Evolutionary conservation across 208 protist genomes (phyloP).

Genomic region (Sergeia podlipaevii): DNA sequence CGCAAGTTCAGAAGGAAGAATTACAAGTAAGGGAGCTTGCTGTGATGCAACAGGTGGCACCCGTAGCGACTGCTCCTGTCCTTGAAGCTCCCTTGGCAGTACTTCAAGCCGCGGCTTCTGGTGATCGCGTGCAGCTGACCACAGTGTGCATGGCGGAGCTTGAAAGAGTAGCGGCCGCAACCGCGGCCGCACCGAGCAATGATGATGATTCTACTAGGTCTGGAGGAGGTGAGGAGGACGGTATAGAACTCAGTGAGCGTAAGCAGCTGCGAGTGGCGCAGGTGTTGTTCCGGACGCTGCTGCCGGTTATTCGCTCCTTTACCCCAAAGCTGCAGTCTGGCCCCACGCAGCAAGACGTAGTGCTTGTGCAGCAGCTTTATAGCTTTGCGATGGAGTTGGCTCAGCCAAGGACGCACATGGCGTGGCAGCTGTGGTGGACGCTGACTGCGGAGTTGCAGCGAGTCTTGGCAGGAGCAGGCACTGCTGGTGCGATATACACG

Average conservation of each 20-base stretch:
- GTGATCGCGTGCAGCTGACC: too few relatives aligned
- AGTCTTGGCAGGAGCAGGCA: conserved; percentile 29
- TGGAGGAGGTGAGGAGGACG: too few relatives aligned
- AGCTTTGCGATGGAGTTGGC: conserved; percentile 31
- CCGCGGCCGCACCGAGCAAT: too few relatives aligned
- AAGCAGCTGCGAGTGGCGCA: conserved; percentile 27
- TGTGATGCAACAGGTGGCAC: too few relatives aligned
- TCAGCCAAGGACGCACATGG: conserved; percentile 27
- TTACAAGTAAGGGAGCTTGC: too few relatives aligned
- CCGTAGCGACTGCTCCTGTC: too few relatives aligned
- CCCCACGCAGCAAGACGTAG: conserved; percentile 51
- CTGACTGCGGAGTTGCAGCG: conserved; percentile 45
- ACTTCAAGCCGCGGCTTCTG: too few relatives aligned
- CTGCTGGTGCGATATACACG: conserved; percentile 45
- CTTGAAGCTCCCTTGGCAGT: too few relatives aligned
- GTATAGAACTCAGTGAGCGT: neutral
- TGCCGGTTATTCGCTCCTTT: conserved; percentile 50
- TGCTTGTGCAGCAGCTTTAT: conserved; percentile 62
- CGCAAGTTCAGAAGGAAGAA: too few relatives aligned
- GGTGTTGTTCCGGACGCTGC: conserved; percentile 10
- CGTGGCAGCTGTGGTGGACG: conserved; percentile 66
- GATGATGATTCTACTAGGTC: too few relatives aligned
- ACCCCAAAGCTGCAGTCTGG: conserved; percentile 41
- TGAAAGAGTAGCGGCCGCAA: too few relatives aligned
- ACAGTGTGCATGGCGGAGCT: too few relatives aligned